Conservation (phyloP, 2,329 filamentous ascomycete genomes). For the Exophiala oligosperma region DNA sequence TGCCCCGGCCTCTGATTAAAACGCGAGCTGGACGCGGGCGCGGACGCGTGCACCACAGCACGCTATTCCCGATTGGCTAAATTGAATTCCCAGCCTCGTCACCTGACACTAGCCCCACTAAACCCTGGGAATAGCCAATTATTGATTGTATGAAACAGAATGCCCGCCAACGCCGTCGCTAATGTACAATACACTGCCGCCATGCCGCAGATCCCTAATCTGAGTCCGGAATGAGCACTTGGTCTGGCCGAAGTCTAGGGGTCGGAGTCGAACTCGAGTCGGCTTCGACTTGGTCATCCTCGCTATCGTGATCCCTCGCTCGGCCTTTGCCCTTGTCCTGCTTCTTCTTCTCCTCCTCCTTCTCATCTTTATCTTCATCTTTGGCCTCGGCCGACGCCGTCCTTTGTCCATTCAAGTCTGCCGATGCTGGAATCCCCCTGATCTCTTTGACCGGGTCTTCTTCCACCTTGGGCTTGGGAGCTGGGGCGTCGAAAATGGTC, state of each 20-base stretch:
- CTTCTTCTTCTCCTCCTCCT: slow-evolving; percentile 10
- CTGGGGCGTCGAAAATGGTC: slow-evolving; percentile 21
- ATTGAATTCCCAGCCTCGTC: slow-evolving; percentile 25
- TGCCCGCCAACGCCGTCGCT: slow-evolving; percentile 21
- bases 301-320: slow-evolving; percentile 17
- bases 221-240: slow-evolving; percentile 18
- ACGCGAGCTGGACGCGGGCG: slow-evolving; percentile 7
- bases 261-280: slow-evolving; percentile 3
- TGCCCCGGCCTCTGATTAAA: not conserved
- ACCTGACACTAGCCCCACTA: not conserved
- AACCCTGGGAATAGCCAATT: not conserved
- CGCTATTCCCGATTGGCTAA: slow-evolving; percentile 16
- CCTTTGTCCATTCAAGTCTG: slow-evolving; percentile 37
- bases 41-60: not conserved
- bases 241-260: slow-evolving; percentile 15
- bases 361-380: slow-evolving; percentile 10
- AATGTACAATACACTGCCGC: slow-evolving; percentile 16
- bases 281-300: slow-evolving; percentile 23
- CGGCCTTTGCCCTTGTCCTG: slow-evolving; percentile 21
- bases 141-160: not conserved
- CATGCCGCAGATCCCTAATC: slow-evolving; percentile 13
- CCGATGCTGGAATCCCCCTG: slow-evolving; percentile 62
- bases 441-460: slow-evolving; percentile 43
- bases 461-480: slow-evolving; percentile 16
- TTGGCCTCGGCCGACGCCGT: slow-evolving; percentile 4